Base-by-base conservation (phyloP, 1,139 yeast species). In the Geotrichum cucujoidarum region DNA sequence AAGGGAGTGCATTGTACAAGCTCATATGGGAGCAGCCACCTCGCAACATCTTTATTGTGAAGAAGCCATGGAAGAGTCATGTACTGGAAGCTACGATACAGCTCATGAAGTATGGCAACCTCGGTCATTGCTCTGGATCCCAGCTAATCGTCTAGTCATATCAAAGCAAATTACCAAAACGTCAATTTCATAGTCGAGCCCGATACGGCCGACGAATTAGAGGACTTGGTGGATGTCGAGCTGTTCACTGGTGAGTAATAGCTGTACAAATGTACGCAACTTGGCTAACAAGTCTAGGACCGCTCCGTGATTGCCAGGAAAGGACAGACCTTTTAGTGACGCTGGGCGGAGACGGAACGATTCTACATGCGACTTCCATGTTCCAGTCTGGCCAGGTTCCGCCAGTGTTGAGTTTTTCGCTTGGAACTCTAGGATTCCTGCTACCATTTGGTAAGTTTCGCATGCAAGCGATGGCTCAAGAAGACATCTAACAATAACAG, bases 271-370 rank as follows among this genome's bases (percentile, higher is more conserved):
- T 17, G 29, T 27, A 7, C 56, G 56, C 38, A 57, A 59, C 35
- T 65, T 63, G 2, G 68, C 30, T 27, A 16, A 29, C 24, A 7
- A 18, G 20, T 7, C 2, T 13, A 48, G 45, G 45, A 8, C 39
- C 43, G 14, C 27, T 22, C 18, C 30, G 16, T 17, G 38, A 38
- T 24, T 43, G 45, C 18, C 49, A 41, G 24, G 56, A 63, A 2
- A 72, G 72, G 50, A 67, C 80, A 0, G 97, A 90, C 61, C 65
- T 89, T 42, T 68, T 90, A 38, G 88, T 90, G 13, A 86, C 97
- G 0, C 66, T 90, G 33, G 97, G 97, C 8, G 98, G 98, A 11
- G 98, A 90, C 64, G 98, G 97, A 10, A 90, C 97, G 0, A 88
- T 90, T 53, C 67, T 90, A 42, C 76, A 85, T 52, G 92, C 90